Conservation (phyloP, 768 basidiomycete species). For the Mycena pura region DNA sequence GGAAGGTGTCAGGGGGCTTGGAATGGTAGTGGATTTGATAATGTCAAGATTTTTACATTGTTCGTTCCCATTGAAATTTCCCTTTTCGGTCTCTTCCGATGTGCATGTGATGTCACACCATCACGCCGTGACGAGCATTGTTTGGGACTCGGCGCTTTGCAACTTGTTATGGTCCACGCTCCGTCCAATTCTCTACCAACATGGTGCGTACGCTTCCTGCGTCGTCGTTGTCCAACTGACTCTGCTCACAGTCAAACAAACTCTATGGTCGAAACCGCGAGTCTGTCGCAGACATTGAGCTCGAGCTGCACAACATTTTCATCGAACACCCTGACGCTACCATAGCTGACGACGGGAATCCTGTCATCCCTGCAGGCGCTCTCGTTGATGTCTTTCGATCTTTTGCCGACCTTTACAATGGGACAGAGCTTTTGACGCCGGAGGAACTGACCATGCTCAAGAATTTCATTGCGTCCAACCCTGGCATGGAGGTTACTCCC, state of each 20-base stretch:
- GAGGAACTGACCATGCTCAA: conserved; percentile 70
- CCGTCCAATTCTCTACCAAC: neutral
- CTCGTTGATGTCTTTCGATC: conserved; percentile 73
- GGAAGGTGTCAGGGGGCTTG: too few species aligned
- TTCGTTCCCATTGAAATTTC: too few species aligned
- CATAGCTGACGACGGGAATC: conserved; percentile 62
- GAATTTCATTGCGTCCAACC: conserved; percentile 60
- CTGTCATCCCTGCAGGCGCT: conserved; percentile 72
- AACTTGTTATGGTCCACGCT: conserved; percentile 8
- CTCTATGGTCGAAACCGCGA: conserved; percentile 69
- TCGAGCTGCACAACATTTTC: conserved; percentile 72
- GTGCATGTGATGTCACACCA: too few species aligned
- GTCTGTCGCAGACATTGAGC: conserved; percentile 74
- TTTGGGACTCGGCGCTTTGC: neutral
- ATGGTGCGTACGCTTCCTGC: neutral
- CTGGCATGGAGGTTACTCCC: conserved; percentile 73
- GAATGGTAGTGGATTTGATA: too few species aligned
- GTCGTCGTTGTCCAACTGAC: neutral
- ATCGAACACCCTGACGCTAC: conserved; percentile 66
- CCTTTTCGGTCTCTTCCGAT: too few species aligned
- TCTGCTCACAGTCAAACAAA: conserved; percentile 15
- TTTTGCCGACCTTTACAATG: conserved; percentile 65
- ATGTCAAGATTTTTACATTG: too few species aligned
- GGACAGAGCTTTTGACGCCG: conserved; percentile 66
- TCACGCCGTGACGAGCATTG: too few species aligned